phyloP scores from a whole-genome alignment of 1,284 basidiomycete species.

The Filobasidium uniguttulatum region DNA sequence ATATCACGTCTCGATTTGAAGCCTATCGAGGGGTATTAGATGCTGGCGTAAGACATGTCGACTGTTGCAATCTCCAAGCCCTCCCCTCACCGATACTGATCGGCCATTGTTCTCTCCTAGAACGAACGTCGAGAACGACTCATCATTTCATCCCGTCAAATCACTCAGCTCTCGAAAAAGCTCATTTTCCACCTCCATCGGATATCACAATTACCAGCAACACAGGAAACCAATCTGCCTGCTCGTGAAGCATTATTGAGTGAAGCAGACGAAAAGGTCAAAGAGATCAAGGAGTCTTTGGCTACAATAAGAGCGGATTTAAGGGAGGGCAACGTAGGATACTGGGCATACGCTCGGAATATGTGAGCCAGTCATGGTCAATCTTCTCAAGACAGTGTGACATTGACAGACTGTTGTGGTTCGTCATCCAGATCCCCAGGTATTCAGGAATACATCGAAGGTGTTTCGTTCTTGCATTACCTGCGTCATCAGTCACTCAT shows the following conservation, averaged over 20 bases:
- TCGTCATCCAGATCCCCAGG: too few species aligned
- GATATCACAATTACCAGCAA: constrained; percentile 25
- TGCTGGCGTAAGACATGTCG: too few species aligned
- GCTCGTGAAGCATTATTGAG: constrained; percentile 28
- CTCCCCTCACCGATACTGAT: too few species aligned
- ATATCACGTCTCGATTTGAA: too few species aligned
- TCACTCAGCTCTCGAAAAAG: constrained; percentile 87
- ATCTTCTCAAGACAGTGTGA: neutral
- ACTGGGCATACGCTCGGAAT: constrained; percentile 65
- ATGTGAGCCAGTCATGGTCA: constrained; percentile 43
- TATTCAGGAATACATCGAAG: constrained; percentile 87
- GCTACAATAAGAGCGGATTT: constrained; percentile 52
- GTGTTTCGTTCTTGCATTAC: constrained; percentile 75
- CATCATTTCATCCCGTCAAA: constrained; percentile 49
- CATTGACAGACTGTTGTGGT: constrained; percentile 15
- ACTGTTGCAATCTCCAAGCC: too few species aligned
- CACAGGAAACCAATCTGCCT: constrained; percentile 42
- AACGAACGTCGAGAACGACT: constrained; percentile 36
- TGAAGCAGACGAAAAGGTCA: constrained; percentile 53
- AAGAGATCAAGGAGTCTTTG: constrained; percentile 56
- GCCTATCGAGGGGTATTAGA: too few species aligned
- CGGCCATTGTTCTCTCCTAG: constrained; percentile 14
- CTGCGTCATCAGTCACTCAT: constrained; percentile 60
- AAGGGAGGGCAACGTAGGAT: constrained; percentile 31
- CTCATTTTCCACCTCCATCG: constrained; percentile 88